Evolutionary conservation across 2,329 filamentous ascomycete species (phyloP).

Genomic region (Alternaria brassicae): DNA sequence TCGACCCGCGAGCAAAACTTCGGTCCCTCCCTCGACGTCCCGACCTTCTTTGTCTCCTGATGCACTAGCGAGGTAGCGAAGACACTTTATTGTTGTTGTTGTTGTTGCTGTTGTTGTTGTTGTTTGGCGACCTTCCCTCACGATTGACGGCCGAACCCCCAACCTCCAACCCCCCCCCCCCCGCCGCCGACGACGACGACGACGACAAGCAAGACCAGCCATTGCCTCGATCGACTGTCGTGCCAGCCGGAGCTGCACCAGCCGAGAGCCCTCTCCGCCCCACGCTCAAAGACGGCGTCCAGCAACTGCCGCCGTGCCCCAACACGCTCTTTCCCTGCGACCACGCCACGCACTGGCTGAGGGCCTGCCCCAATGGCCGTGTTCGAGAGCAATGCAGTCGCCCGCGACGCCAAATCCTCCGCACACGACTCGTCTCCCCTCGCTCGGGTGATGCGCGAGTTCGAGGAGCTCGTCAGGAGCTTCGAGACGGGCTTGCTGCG

Average conservation of each 20-base stretch:
- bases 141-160: slow-evolving; percentile 18
- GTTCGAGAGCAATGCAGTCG: slow-evolving; percentile 32
- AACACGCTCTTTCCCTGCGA: slow-evolving; percentile 5
- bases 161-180: too few relatives aligned
- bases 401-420: slow-evolving; percentile 27
- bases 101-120: slow-evolving; percentile 13
- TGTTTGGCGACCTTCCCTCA: slow-evolving; percentile 11
- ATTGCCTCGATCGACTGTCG: background rate
- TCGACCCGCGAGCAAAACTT: slow-evolving; percentile 26
- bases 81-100: slow-evolving; percentile 10
- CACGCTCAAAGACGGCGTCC: slow-evolving; percentile 1
- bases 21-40: slow-evolving; percentile 15
- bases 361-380: slow-evolving; percentile 36
- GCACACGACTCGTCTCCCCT: slow-evolving; percentile 25
- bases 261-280: slow-evolving; percentile 11
- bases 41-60: slow-evolving; percentile 15
- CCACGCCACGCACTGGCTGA: slow-evolving; percentile 13
- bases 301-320: slow-evolving; percentile 6
- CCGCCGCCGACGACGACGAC: background rate
- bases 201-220: background rate
- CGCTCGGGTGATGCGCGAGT: slow-evolving; percentile 44
- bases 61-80: slow-evolving; percentile 12
- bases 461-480: slow-evolving; percentile 39
- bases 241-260: slow-evolving; percentile 16
- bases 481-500: slow-evolving; percentile 41